Evolutionary conservation across 2,329 filamentous ascomycete genomes (phyloP), one percentile per base, ranked within the genome.

Genomic region (Sporothrix brunneoviolacea): DNA sequence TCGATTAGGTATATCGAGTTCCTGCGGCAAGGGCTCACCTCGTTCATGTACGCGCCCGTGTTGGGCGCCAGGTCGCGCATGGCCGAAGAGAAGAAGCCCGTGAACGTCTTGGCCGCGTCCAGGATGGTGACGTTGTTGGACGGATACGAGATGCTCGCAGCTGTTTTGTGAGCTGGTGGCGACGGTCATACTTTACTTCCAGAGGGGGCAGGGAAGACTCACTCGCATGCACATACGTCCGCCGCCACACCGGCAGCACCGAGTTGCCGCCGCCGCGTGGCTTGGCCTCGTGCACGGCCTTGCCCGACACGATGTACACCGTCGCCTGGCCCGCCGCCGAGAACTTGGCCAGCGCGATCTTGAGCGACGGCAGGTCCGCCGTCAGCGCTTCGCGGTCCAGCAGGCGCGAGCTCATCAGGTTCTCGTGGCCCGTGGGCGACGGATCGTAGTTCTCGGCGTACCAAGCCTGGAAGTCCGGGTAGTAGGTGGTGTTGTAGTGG

Each of bases 401-500:
- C 51, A 66, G 60, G 64, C 68, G 70, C 36, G 46, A 50, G 37
- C 55, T 53, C 50, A 56, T 54, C 15, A 55, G 37, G 38, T 50
- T 57, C 12, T 43, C 36, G 33, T 54, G 39, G 15, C 58, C 56
- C 9, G 54, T 52, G 3, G 54, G 51, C 12, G 55, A 54, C 4
- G 54, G 51, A 43, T 59, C 58, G 47, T 55, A 59, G 49, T 61
- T 56, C 21, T 57, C 45, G 33, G 51, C 55, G 47, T 58, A 59
- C 59, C 58, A 61, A 22, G 45, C 53, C 32, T 53, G 52, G 48
- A 59, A 61, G 12, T 68, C 67, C 16, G 67, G 67, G 4, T 65
- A 69, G 24, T 69, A 59, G 1, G 62, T 62, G 3, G 52, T 50
- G 40, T 46, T 33, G 51, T 37, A 46, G 16, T 42, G 28, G 46